Base-by-base conservation (phyloP, 2,329 filamentous ascomycete genomes). In the Ophiostoma sp. region DNA sequence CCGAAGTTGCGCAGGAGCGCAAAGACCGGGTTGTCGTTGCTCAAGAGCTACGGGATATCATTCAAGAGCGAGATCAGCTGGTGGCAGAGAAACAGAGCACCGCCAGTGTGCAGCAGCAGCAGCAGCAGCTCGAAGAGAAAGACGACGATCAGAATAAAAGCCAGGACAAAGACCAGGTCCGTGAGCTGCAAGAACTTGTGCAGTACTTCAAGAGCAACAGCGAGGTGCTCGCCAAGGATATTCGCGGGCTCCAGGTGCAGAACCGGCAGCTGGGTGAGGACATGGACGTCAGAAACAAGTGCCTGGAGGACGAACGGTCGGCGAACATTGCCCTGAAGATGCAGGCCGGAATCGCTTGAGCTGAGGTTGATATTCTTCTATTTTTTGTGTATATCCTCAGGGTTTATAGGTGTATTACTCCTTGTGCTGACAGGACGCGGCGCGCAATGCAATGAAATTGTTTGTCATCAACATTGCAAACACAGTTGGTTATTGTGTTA, bases 321-420 rank as follows among this genome's bases (percentile, higher is more conserved):
- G 55, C 55, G n/a, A 60, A 40, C 55, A 5, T 60, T 2, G 55
- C 55, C 14, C 55, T 60, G 27, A 60, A 60, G 27, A 60, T 60
- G 55, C 55, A 60, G 27, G 55, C 55, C 27, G 27, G 27, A 2
- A 18, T 18, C 40, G 8, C 44, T 14, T 66, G n/a, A 4, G 5
- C 49, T 18, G 27, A 5, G 11, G 9, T 27, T 27, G 27, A 27
- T 1, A 27, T 27, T 27, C 27, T 27, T 27, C 27, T 27, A 27
- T 27, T 27, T 27, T 27, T 27, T 27, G 27, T 3, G 49, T 11
- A 45, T 45, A 12, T 45, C 42, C 14, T 45, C 14, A 12, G 9
- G 42, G 42, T 27, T 27, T 27, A 27, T 27, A 27, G 27, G 27
- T 27, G 27, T 27, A 27, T 2, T 27, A 27, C 27, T 27, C 27